These are phyloP conservation scores for Neonectria punicea DNA, from an alignment of 2,329 filamentous ascomycete genomes.

Conservation along the genomic window DNA sequence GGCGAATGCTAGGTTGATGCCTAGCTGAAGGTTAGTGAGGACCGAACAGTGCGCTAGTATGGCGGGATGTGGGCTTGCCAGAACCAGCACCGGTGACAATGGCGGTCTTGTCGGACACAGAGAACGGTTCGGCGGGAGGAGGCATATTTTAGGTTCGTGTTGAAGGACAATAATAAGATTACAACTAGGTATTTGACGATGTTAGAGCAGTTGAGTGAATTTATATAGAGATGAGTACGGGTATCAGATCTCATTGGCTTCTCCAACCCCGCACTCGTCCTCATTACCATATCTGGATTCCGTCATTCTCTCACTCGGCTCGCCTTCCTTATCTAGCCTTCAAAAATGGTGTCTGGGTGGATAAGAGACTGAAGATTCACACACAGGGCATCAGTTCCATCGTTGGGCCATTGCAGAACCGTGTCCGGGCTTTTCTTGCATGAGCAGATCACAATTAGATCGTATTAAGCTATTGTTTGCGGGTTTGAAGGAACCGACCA, in stretches of 20 bases:
- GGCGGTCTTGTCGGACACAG: conserved; percentile 43
- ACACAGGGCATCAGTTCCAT: too few species aligned
- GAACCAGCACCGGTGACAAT: conserved; percentile 46
- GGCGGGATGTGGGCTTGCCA: conserved; percentile 23
- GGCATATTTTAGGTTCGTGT: conserved; percentile 16
- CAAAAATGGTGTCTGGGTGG: too few species aligned
- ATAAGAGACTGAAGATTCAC: too few species aligned
- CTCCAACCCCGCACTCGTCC: neutral
- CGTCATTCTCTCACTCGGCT: neutral
- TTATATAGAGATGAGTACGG: neutral
- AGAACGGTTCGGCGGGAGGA: conserved; percentile 22
- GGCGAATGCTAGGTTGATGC: conserved; percentile 58
- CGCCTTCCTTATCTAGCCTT: neutral
- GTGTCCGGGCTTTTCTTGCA: too few species aligned
- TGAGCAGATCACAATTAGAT: neutral
- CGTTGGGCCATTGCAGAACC: too few species aligned
- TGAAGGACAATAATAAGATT: neutral
- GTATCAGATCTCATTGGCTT: neutral
- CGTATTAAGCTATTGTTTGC: too few species aligned
- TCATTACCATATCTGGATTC: neutral
- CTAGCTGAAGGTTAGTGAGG: conserved; percentile 30
- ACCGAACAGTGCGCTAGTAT: too few species aligned
- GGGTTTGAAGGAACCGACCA: too few species aligned
- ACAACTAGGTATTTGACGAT: neutral
- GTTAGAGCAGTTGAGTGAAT: neutral